These are phyloP conservation scores for Dactylellina haptotyla DNA, from an alignment of 2,329 filamentous ascomycete species.

Conservation along the genomic window DNA sequence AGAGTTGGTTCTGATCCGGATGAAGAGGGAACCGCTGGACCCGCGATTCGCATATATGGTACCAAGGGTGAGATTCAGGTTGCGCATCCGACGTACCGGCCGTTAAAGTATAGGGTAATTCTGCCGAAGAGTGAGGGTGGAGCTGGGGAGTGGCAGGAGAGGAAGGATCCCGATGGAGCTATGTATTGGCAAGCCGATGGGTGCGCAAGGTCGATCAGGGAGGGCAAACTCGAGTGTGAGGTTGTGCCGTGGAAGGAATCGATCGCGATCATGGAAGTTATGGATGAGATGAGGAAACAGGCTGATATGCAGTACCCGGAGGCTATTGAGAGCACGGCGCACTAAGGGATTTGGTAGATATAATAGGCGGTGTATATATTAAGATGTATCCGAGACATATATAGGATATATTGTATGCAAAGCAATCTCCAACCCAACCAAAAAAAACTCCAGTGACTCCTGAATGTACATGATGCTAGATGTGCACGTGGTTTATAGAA, in stretches of 20 bases:
- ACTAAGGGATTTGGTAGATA: conserved; percentile 63
- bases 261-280: conserved; percentile 82
- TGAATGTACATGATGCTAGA: not conserved
- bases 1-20: conserved; percentile 72
- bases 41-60: conserved; percentile 82
- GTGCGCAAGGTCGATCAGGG: conserved; percentile 76
- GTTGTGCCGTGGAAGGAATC: conserved; percentile 79
- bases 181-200: conserved; percentile 93
- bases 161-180: conserved; percentile 71
- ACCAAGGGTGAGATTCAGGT: conserved; percentile 84
- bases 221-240: conserved; percentile 79
- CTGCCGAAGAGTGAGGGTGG: conserved; percentile 66
- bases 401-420: conserved; percentile 25
- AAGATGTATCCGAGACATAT: conserved; percentile 17
- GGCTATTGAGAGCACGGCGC: conserved; percentile 68
- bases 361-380: not conserved
- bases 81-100: conserved; percentile 75
- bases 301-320: conserved; percentile 72
- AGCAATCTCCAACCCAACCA: conserved; percentile 1
- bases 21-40: conserved; percentile 69
- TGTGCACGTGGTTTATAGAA: conserved; percentile 64
- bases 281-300: conserved; percentile 75
- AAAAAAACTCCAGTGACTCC: conserved; percentile 48
- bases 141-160: conserved; percentile 61
- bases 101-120: conserved; percentile 73